Base-by-base conservation (phyloP, 2,329 filamentous ascomycete genomes). In the Metarhizium sp. region DNA sequence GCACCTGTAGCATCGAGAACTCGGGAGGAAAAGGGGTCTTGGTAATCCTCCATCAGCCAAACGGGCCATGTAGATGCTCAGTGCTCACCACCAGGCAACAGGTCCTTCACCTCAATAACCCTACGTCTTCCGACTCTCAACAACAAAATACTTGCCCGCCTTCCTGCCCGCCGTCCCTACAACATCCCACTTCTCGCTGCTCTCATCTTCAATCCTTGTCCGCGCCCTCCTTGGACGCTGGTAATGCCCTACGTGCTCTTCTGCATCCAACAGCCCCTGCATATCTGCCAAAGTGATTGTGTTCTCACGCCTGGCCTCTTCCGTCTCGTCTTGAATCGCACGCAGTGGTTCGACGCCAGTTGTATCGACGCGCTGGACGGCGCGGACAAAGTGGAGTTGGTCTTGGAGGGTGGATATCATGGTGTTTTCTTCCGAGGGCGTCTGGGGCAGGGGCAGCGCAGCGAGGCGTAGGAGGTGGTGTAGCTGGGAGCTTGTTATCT, bases 321-420 rank as follows among this genome's bases (percentile, higher is more conserved):
- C 66, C 1, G 88, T 88, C 73, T 94, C 92, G 67, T 97, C 92
- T 53, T 90, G 83, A 56, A 97, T 86, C 48, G 86, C 86, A 52
- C 82, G 78, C 47, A 99, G 72, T 0, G 94, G 92, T 55, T 84
- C 78, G 0, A 96, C 76, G 3, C 80, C 84, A 0, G 77, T 72
- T 0, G 90, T 92, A 68, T 95, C 81, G 51, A 96, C 86, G 48
- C 78, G 75, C 66, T 95, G 92, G 20, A 97, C 85, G 59, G 90
- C 83, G 58, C 82, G 85, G n/a, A 97, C 91, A 66, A 99, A 99
- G 64, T 88, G 86, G 0, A 99, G 80, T 67, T 99, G 94, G 36
- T 87, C 84, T 53, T 85, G 79, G 2, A 99, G 78, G 1, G 86
- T 92, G 25, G 79, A 67, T 3, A 95, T 78, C 82, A 96, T 90